Evolutionary conservation across 805 yeast species (phyloP).

Genomic region (Schizosaccharomyces japonicus): DNA sequence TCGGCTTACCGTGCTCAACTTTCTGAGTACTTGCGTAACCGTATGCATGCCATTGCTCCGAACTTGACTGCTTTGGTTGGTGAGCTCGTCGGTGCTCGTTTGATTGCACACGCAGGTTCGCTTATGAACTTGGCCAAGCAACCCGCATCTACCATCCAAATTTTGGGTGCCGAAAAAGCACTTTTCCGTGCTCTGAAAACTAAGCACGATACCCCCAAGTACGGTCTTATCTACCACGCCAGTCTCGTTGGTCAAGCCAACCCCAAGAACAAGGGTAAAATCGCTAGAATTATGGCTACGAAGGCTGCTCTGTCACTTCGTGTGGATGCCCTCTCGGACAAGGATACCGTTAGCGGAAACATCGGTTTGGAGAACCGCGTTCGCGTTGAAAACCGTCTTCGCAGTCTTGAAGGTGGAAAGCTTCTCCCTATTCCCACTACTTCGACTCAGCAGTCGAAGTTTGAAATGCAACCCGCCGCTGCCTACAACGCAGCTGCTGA

Average conservation of each 20-base stretch:
- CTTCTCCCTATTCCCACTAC: constrained; percentile 58
- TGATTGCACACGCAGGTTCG: constrained; percentile 93
- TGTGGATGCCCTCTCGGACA: constrained; percentile 92
- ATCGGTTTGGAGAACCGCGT: constrained; percentile 77
- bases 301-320: constrained; percentile 93
- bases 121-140: constrained; percentile 86
- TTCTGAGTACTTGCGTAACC: constrained; percentile 66
- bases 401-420: constrained; percentile 91
- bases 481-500: constrained; percentile 94
- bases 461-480: constrained; percentile 60
- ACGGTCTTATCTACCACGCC: constrained; percentile 91
- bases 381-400: constrained; percentile 81
- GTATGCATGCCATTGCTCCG: constrained; percentile 99
- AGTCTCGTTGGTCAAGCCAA: constrained; percentile 93
- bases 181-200: constrained; percentile 95
- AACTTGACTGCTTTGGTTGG: constrained; percentile 88
- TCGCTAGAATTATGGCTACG: constrained; percentile 95
- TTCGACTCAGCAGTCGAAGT: constrained; percentile 53
- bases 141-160: constrained; percentile 95
- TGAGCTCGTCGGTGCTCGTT: constrained; percentile 93
- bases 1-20: constrained; percentile 91
- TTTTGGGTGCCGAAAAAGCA: constrained; percentile 97
- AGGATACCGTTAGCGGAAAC: constrained; percentile 22
- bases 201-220: constrained; percentile 94
- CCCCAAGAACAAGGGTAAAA: constrained; percentile 94